Evolutionary conservation across 257 asterid genomes (phyloP), one percentile per base, ranked within the genome.

Genomic region (Salvia rosmarinus): DNA sequence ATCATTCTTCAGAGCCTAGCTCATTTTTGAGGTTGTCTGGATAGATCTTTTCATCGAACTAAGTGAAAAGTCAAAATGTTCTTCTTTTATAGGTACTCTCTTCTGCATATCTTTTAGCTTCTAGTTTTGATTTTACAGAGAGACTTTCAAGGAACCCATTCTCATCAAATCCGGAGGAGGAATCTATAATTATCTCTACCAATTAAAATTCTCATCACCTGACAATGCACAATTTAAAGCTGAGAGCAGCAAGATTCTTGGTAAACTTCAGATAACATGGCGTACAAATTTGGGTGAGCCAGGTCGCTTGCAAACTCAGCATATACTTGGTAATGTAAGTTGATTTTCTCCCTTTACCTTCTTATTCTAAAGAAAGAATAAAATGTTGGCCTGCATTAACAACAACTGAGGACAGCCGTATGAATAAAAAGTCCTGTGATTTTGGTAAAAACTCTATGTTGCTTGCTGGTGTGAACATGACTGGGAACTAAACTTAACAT

Each of bases 281-380:
- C 96, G 95, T 3, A 94, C 99, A 67, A 94, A 94, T 80, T 84
- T 94, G 86, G 99, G 99, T 61, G 99, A 91, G 84, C 99, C 99
- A 65, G 99, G 99, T 65, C 96, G 98, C 70, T 83, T 94, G 78
- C 99, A 94, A 85, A 94, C 99, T 34, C 99, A 94, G 74, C 88
- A 94, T 49, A 94, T 94, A 77, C 90, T 94, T 79, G 98, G 99
- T 66, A 94, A 84, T 78, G 99, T 94, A 89, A 91, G 98, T 83
- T 75, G 72, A 79, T 34, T 6, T 40, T 68, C 69, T 25, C 52
- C 50, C 32, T 59, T 71, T 12, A 47, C 16, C 72, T 56, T 69
- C 73, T 62, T 64, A 47, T 20, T 67, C 66, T 52, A 39, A 63
- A 66, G 51, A 59, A 32, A 34, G 28, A 47, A 32, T 63, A 50